phyloP scores from a whole-genome alignment of 2,329 filamentous ascomycete genomes.

The Fusarium scirpi region DNA sequence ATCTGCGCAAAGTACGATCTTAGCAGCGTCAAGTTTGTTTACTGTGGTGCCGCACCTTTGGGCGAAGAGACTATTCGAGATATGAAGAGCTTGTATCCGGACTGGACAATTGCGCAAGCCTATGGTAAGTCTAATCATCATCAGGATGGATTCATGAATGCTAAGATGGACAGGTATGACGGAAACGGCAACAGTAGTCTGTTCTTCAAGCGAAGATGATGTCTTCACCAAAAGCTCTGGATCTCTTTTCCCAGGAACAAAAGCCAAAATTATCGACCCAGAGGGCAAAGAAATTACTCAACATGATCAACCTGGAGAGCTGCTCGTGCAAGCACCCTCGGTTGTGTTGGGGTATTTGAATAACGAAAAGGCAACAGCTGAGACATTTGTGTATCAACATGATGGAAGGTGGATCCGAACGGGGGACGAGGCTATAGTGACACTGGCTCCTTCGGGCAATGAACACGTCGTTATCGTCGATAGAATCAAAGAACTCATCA shows the following conservation, averaged over 20 bases:
- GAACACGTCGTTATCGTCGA: slow-evolving; percentile 91
- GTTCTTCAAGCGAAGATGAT: slow-evolving; percentile 64
- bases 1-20: slow-evolving; percentile 31
- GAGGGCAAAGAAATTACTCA: slow-evolving; percentile 76
- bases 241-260: slow-evolving; percentile 71
- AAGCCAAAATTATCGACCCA: slow-evolving; percentile 71
- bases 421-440: slow-evolving; percentile 83
- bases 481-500: slow-evolving; percentile 77
- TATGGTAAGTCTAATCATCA: slow-evolving; percentile 63
- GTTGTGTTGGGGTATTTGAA: slow-evolving; percentile 87
- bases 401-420: slow-evolving; percentile 83
- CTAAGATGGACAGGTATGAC: slow-evolving; percentile 42
- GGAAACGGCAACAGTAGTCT: slow-evolving; percentile 23
- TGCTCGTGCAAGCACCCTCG: slow-evolving; percentile 82
- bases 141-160: too few relatives aligned
- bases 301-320: slow-evolving; percentile 80
- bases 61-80: slow-evolving; percentile 76
- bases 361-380: slow-evolving; percentile 83
- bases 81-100: slow-evolving; percentile 70
- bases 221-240: slow-evolving; percentile 77
- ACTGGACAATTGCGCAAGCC: slow-evolving; percentile 75
- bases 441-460: slow-evolving; percentile 70
- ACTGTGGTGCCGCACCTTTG: slow-evolving; percentile 71
- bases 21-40: slow-evolving; percentile 19
- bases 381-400: slow-evolving; percentile 77